Evolutionary conservation across 148 eudicot genomes (phyloP), one percentile per base, ranked within the genome.

Genomic region (Fagopyrum esculentum): DNA sequence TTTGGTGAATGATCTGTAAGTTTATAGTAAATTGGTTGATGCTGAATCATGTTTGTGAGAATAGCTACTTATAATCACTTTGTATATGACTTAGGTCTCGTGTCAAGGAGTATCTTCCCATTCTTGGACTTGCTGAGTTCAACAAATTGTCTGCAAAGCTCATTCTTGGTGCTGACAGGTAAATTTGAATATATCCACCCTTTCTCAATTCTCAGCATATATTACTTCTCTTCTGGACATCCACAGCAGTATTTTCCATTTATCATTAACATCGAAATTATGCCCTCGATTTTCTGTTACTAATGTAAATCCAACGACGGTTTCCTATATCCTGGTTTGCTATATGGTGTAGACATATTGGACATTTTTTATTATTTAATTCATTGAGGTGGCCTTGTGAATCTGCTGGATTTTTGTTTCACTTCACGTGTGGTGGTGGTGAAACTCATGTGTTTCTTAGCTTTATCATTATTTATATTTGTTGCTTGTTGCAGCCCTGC

Each of bases 161-260:
- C 82, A 91, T 94, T 75, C 86, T 94, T 82, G 97, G 97, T 55
- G 87, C 92, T 83, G 93, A 90, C 82, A 88, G 98, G 98, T 91
- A 74, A 22, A 77, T 64, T 8, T 48, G 56, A 46, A 19, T 17
- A 35, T 35, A 35, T 2, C 40, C 3, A 35, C 3, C 40, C 35
- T 17, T n/a, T 74, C 13, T 64, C 45, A 30, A 3, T 29, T 64
- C 40, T 11, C 70, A 4, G 15, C 48, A 46, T 63, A 26, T 73
- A 52, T 43, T n/a, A 12, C 43, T 73, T 13, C 7, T 64, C 44
- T 49, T 49, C 22, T 30, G 70, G 17, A 19, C 29, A 19, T 9
- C 63, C 17, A 43, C 59, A 47, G 74, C 16, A 47, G 50, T n/a
- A 69, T 69, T 17, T 57, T 2, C 4, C 22, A 19, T 57, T 9